These are phyloP conservation scores for Fusarium bactridioides DNA, from an alignment of 2,329 filamentous ascomycete genomes.

Conservation along the genomic window DNA sequence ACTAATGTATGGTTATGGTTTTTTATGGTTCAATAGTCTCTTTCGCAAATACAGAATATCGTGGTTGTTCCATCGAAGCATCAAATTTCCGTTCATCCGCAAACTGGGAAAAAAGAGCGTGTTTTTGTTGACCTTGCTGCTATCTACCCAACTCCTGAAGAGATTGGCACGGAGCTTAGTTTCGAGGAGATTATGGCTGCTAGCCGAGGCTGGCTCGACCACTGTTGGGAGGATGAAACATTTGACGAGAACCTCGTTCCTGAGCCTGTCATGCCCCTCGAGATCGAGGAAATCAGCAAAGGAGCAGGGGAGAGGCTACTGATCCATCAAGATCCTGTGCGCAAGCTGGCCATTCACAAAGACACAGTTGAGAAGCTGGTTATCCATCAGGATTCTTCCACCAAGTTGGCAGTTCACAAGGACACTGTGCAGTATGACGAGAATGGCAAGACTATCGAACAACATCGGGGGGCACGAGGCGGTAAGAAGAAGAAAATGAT, in stretches of 20 bases:
- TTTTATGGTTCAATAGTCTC: constrained; percentile 61
- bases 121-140: constrained; percentile 87
- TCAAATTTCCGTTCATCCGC: constrained; percentile 83
- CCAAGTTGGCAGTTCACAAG: constrained; percentile 40
- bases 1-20: constrained; percentile 77
- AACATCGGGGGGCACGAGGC: constrained; percentile 55
- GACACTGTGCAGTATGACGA: constrained; percentile 60
- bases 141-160: constrained; percentile 80
- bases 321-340: constrained; percentile 41
- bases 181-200: constrained; percentile 91
- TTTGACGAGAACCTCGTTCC: constrained; percentile 47
- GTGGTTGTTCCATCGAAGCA: constrained; percentile 74
- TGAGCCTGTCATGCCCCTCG: constrained; percentile 38
- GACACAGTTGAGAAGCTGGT: constrained; percentile 12
- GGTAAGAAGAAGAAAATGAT: constrained; percentile 78
- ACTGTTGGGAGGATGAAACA: constrained; percentile 61
- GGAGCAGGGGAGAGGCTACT: constrained; percentile 36
- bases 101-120: constrained; percentile 82
- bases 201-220: constrained; percentile 73
- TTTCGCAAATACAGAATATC: constrained; percentile 69
- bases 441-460: constrained; percentile 62
- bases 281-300: constrained; percentile 45
- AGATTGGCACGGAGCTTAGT: constrained; percentile 78
- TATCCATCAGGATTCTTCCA: constrained; percentile 30
- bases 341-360: constrained; percentile 19